These are phyloP conservation scores for Poa annua DNA, from an alignment of 176 grass and related monocot species.

Conservation along the genomic window DNA sequence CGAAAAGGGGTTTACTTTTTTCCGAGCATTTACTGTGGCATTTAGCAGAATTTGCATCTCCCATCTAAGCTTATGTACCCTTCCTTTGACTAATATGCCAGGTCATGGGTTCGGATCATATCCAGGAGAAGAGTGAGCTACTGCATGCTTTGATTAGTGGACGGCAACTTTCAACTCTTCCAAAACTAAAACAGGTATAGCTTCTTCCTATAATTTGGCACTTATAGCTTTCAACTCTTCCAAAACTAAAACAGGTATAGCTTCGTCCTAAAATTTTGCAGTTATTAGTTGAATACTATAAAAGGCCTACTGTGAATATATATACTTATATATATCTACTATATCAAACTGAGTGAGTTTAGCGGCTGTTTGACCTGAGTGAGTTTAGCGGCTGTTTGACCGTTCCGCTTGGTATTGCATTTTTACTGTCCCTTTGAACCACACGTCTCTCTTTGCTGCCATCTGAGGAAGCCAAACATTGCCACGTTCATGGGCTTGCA, in stretches of 20 bases:
- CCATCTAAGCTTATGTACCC: neutral
- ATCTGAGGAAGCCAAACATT: too few relatives aligned
- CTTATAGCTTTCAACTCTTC: conserved; percentile 58
- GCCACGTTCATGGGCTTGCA: too few relatives aligned
- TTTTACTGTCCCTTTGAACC: too few relatives aligned
- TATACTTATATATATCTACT: too few relatives aligned
- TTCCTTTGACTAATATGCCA: conserved; percentile 38
- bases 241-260: conserved; percentile 71
- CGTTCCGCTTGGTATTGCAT: too few relatives aligned
- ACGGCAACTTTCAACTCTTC: conserved; percentile 72
- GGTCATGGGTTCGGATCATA: conserved; percentile 83
- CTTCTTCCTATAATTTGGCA: neutral
- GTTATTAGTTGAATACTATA: neutral
- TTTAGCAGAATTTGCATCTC: neutral
- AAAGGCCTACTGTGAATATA: neutral
- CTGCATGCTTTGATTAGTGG: conserved; percentile 63
- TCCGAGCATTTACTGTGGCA: neutral
- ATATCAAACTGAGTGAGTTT: too few relatives aligned
- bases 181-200: conserved; percentile 75
- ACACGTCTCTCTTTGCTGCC: too few relatives aligned
- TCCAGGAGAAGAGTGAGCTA: conserved; percentile 79
- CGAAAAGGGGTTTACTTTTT: neutral
- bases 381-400: too few relatives aligned
- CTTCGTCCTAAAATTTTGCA: too few relatives aligned
- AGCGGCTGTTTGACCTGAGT: too few relatives aligned